Percentiles rank a stretch among this genome's conserved stretches.
Conservation (phyloP, 2,329 filamentous ascomycete species). For the Neurospora crassa region DNA sequence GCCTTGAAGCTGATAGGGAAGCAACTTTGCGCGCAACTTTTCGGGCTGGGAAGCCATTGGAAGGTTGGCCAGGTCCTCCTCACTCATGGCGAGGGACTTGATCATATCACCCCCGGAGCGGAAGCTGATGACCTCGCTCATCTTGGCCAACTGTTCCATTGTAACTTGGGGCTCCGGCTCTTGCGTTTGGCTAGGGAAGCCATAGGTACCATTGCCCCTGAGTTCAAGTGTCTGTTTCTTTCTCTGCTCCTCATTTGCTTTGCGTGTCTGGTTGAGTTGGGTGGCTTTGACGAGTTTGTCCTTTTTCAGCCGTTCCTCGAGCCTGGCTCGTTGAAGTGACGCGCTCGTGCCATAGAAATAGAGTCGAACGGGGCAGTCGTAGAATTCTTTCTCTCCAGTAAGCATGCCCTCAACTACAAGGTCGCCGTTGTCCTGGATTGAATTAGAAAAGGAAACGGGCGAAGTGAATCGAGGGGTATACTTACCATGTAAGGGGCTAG, state of each 20-base stretch:
- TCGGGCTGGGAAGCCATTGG: constrained; percentile 61
- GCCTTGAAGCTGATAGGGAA: constrained; percentile 76
- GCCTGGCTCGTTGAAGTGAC: constrained; percentile 34
- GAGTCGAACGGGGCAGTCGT: constrained; percentile 63
- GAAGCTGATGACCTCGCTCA: constrained; percentile 59
- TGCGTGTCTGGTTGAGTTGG: constrained; percentile 45
- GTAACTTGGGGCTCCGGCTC: constrained; percentile 31
- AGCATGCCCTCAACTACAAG: constrained; percentile 61
- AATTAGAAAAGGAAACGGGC: constrained; percentile 10
- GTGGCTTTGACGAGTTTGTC: constrained; percentile 54
- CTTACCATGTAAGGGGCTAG: constrained; percentile 58
- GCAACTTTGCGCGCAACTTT: constrained; percentile 53
- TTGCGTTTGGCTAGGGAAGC: constrained; percentile 22
- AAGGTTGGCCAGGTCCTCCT: constrained; percentile 61
- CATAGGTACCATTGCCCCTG: constrained; percentile 29
- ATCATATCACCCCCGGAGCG: constrained; percentile 54
- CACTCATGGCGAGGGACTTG: constrained; percentile 61
- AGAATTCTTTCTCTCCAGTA: constrained; percentile 54
- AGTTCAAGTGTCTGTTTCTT: constrained; percentile 27
- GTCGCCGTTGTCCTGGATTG: constrained; percentile 41
- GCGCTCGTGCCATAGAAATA: constrained; percentile 60
- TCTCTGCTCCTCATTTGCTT: constrained; percentile 43
- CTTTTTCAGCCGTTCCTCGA: constrained; percentile 53
- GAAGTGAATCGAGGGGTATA: constrained; percentile 23
- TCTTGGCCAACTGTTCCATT: constrained; percentile 54